A percentile compares a stretch with the other conserved stretches of the same genome.
Evolutionary conservation across 2,329 filamentous ascomycete genomes (phyloP).

Genomic region (Exophiala oligosperma): DNA sequence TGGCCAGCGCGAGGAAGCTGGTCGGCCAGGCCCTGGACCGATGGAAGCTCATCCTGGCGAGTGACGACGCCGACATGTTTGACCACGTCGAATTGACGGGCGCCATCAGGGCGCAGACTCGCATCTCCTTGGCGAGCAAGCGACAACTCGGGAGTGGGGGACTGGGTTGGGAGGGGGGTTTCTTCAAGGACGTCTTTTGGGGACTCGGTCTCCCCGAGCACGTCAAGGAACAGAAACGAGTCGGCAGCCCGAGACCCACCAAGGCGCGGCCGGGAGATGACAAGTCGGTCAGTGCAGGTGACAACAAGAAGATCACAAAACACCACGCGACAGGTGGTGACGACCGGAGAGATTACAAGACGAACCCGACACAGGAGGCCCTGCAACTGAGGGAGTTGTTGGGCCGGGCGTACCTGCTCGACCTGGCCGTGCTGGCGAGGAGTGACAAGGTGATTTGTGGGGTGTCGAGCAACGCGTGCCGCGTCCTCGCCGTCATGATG

Average conservation of each 20-base stretch:
- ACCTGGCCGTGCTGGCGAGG: slow-evolving; percentile 70
- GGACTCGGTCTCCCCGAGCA: slow-evolving; percentile 61
- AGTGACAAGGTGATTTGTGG: slow-evolving; percentile 74
- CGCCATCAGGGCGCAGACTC: slow-evolving; percentile 67
- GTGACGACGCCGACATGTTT: slow-evolving; percentile 78
- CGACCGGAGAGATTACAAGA: slow-evolving; percentile 24
- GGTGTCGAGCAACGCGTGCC: slow-evolving; percentile 64
- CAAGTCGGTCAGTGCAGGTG: neutral
- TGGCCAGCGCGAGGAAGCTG: slow-evolving; percentile 58
- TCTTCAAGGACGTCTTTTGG: slow-evolving; percentile 81
- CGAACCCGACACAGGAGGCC: slow-evolving; percentile 43
- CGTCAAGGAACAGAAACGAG: slow-evolving; percentile 29
- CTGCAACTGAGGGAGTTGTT: slow-evolving; percentile 70
- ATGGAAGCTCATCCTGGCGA: slow-evolving; percentile 60
- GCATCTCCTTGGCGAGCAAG: slow-evolving; percentile 77
- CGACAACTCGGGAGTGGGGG: slow-evolving; percentile 56
- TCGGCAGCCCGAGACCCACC: slow-evolving; percentile 19
- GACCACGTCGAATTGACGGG: slow-evolving; percentile 39
- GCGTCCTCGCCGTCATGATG: slow-evolving; percentile 80
- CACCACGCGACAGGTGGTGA: neutral
- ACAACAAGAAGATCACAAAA: neutral
- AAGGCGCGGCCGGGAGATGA: slow-evolving; percentile 13
- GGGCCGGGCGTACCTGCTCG: slow-evolving; percentile 78
- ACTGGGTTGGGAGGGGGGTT: slow-evolving; percentile 86
- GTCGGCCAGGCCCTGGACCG: slow-evolving; percentile 18